These are phyloP conservation scores for Pythium dissotocum DNA, from an alignment of 352 stramenopile species.

Conservation along the genomic window DNA sequence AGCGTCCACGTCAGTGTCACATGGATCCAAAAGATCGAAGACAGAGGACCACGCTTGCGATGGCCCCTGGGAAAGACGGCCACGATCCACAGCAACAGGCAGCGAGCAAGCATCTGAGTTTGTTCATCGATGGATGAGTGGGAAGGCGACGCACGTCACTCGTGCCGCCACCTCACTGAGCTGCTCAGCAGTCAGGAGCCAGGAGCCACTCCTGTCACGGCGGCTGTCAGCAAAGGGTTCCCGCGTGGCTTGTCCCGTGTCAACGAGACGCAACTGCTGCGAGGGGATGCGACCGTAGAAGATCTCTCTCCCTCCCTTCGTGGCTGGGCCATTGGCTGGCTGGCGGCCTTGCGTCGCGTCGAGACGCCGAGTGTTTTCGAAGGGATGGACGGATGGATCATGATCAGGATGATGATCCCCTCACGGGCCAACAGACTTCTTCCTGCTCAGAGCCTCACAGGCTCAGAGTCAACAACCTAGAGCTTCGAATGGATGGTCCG, in stretches of 20 bases:
- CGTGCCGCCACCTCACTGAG: background rate
- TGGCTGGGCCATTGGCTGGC: too few relatives aligned
- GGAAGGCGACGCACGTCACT: background rate
- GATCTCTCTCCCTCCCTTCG: background rate
- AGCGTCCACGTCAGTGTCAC: background rate
- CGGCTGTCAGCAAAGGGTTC: slow-evolving; percentile 2
- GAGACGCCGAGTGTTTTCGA: background rate
- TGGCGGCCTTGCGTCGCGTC: background rate
- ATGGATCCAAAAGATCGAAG: background rate
- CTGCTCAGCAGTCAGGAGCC: too few relatives aligned
- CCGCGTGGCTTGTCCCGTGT: slow-evolving; percentile 8
- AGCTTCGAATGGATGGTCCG: background rate
- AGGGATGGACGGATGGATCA: background rate
- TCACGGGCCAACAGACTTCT: too few relatives aligned
- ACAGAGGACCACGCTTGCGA: background rate
- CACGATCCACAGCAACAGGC: background rate
- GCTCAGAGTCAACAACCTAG: too few relatives aligned
- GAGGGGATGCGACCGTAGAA: background rate
- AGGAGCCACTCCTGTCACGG: slow-evolving; percentile 12
- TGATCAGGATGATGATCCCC: too few relatives aligned
- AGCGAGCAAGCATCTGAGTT: slow-evolving; percentile 3
- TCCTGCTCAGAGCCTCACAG: too few relatives aligned
- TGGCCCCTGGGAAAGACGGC: background rate
- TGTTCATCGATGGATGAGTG: background rate
- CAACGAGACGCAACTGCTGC: background rate